A percentile compares a stretch with the other conserved stretches of the same genome.
phyloP scores from a whole-genome alignment of 129 eudicot species.

The Chrysanthemum lavandulifolium region DNA sequence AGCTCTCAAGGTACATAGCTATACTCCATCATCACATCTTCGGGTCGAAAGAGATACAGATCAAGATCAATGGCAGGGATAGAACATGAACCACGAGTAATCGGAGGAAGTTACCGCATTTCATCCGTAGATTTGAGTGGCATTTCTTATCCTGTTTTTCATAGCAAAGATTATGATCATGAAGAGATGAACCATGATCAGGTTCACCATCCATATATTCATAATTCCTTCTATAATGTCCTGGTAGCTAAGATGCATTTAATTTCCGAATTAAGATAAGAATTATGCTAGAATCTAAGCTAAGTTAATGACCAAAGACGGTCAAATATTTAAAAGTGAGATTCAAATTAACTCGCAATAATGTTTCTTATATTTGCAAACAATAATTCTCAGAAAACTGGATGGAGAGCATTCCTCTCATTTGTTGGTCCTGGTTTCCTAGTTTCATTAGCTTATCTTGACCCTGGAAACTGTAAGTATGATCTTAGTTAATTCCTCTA shows the following conservation, averaged over 20 bases:
- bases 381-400: constrained; percentile 55
- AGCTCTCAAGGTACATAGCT: not conserved
- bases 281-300: not conserved
- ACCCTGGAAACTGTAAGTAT: constrained; percentile 88
- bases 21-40: constrained; percentile 14
- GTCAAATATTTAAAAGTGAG: not conserved
- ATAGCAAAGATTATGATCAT: constrained; percentile 28
- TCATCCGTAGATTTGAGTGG: constrained; percentile 34
- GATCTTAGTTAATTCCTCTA: not conserved
- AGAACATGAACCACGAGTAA: constrained; percentile 33
- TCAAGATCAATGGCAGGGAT: constrained; percentile 34
- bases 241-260: not conserved
- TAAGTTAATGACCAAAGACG: not conserved
- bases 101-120: constrained; percentile 56
- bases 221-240: too few relatives aligned
- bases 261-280: not conserved
- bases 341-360: not conserved
- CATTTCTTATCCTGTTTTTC: constrained; percentile 16
- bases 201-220: constrained; percentile 21
- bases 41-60: not conserved
- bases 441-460: constrained; percentile 93
- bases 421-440: constrained; percentile 97
- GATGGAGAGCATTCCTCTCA: constrained; percentile 73
- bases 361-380: not conserved
- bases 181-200: constrained; percentile 34